Evolutionary conservation across 768 basidiomycete species (phyloP).

Genomic region (Amanita inopinata): DNA sequence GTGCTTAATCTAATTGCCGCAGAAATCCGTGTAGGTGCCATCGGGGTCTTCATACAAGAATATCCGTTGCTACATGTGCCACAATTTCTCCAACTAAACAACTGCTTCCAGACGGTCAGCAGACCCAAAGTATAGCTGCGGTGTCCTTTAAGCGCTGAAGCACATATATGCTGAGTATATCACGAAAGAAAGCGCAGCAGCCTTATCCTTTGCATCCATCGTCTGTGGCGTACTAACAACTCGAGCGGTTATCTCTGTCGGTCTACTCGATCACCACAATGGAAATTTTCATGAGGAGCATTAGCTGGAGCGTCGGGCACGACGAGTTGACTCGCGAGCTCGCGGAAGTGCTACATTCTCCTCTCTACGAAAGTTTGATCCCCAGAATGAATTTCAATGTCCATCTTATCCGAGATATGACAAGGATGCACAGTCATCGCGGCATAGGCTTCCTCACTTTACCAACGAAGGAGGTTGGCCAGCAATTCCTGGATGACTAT

Average conservation of each 20-base stretch:
- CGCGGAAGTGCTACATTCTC: constrained; percentile 35
- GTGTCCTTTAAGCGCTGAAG: no score
- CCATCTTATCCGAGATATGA: constrained; percentile 32
- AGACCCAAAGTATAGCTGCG: no score
- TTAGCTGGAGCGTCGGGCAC: constrained; percentile 21
- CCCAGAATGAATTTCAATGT: constrained; percentile 45
- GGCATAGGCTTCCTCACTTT: constrained; percentile 41
- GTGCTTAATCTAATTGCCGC: no score
- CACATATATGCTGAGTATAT: no score
- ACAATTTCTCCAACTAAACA: no score
- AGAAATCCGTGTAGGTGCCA: no score
- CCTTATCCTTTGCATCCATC: no score
- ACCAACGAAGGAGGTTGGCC: constrained; percentile 29
- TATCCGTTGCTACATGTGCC: not conserved
- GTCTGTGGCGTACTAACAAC: no score
- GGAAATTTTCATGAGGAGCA: constrained; percentile 32
- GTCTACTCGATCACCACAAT: no score
- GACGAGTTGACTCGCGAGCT: constrained; percentile 26
- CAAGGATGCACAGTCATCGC: constrained; percentile 20
- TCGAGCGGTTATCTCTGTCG: no score
- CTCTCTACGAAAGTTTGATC: constrained; percentile 23
- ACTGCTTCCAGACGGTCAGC: no score
- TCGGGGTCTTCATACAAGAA: not conserved
- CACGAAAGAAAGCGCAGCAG: no score
- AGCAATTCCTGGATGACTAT: constrained; percentile 33